Evolutionary conservation across 2,329 filamentous ascomycete genomes (phyloP).

Genomic region (Trichoderma gracile): DNA sequence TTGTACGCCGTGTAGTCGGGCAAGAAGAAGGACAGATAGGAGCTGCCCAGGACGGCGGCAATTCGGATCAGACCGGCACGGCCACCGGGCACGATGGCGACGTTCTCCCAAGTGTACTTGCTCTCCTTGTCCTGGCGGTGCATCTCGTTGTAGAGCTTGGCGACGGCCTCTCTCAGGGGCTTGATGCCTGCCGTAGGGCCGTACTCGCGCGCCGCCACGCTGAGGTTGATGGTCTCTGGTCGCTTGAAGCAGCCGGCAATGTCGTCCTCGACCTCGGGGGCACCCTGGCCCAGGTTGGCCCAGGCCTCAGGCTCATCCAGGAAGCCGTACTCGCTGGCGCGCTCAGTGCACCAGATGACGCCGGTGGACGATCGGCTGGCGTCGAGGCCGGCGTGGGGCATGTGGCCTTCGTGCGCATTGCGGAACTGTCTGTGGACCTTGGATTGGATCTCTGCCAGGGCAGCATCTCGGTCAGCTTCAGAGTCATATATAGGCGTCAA

Average conservation of each 20-base stretch:
- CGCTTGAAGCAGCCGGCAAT: slow-evolving; percentile 87
- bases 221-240: slow-evolving; percentile 75
- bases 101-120: slow-evolving; percentile 96
- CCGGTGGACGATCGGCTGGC: slow-evolving; percentile 85
- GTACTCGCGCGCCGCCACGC: slow-evolving; percentile 80
- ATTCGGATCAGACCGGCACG: slow-evolving; percentile 92
- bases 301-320: slow-evolving; percentile 77
- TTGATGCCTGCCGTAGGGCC: slow-evolving; percentile 93
- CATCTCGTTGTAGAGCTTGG: slow-evolving; percentile 88
- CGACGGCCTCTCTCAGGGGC: slow-evolving; percentile 83
- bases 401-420: slow-evolving; percentile 84
- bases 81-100: slow-evolving; percentile 92
- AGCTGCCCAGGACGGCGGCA: slow-evolving; percentile 88
- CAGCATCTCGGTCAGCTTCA: slow-evolving; percentile 26
- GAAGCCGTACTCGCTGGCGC: slow-evolving; percentile 86
- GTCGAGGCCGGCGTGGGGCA: slow-evolving; percentile 87
- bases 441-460: slow-evolving; percentile 68
- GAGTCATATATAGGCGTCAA: not conserved
- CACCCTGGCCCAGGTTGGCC: slow-evolving; percentile 94
- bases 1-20: slow-evolving; percentile 97
- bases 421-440: slow-evolving; percentile 88
- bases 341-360: slow-evolving; percentile 90
- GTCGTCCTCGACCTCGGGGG: slow-evolving; percentile 90
- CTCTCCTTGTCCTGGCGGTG: slow-evolving; percentile 84
- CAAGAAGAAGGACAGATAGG: slow-evolving; percentile 91